Evolutionary conservation across 495 filamentous ascomycete species (phyloP).

Genomic region (Daldinia childiae): DNA sequence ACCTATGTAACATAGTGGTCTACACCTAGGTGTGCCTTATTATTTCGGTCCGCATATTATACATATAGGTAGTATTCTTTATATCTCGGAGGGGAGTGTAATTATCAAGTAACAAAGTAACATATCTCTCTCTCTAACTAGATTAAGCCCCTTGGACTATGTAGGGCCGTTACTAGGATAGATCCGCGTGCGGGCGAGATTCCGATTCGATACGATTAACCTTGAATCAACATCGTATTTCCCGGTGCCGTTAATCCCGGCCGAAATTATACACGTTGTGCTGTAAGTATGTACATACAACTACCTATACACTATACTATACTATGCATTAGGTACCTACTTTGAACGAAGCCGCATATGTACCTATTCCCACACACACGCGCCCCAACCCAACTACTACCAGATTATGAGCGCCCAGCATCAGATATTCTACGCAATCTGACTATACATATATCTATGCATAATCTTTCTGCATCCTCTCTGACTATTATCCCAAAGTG

Average conservation of each 20-base stretch:
- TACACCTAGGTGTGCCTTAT: conserved; percentile 38
- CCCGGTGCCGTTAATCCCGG: conserved; percentile 15
- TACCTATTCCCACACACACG: conserved; percentile 24
- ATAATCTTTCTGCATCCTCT: conserved; percentile 30
- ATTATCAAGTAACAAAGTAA: conserved; percentile 25
- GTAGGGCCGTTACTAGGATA: conserved; percentile 19
- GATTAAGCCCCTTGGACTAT: conserved; percentile 6
- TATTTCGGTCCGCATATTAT: conserved; percentile 16
- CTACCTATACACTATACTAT: no score
- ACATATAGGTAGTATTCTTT: conserved; percentile 1
- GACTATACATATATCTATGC: conserved; percentile 13
- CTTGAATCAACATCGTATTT: conserved; percentile 35
- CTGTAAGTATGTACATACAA: neutral
- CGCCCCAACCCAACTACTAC: conserved; percentile 27
- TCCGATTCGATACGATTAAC: conserved; percentile 30
- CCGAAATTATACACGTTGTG: conserved; percentile 18
- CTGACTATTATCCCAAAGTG: neutral
- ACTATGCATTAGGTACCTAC: no score
- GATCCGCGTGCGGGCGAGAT: conserved; percentile 23
- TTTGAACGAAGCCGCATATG: no score
- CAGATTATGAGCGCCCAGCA: conserved; percentile 7
- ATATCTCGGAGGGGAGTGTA: conserved; percentile 5
- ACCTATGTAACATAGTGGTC: no score
- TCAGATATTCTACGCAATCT: conserved; percentile 8
- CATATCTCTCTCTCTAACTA: conserved; percentile 8